These are phyloP conservation scores for Cymodocea nodosa DNA, from an alignment of 116 monocot species.

Conservation along the genomic window DNA sequence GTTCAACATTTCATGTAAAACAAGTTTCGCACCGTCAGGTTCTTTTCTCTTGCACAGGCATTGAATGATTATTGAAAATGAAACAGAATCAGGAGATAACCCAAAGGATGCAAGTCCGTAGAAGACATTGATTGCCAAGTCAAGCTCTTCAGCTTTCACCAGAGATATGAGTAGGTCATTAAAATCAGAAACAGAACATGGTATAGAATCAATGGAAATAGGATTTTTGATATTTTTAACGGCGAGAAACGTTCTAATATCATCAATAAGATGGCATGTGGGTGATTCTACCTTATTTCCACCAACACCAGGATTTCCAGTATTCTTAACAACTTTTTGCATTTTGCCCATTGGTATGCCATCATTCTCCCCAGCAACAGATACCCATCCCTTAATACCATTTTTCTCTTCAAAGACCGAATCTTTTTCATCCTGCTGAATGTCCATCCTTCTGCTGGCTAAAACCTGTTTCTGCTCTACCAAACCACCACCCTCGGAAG, in stretches of 20 bases:
- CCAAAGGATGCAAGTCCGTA: slow-evolving; percentile 19
- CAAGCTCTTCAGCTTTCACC: slow-evolving; percentile 29
- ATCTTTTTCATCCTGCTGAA: no score
- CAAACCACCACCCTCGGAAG: background rate
- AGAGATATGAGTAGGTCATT: slow-evolving; percentile 53
- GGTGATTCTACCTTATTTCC: background rate
- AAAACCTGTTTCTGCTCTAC: background rate
- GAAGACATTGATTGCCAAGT: slow-evolving; percentile 34
- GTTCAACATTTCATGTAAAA: slow-evolving; percentile 59
- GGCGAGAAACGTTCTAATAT: background rate
- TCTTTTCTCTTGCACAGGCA: slow-evolving; percentile 51
- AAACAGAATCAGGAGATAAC: slow-evolving; percentile 28
- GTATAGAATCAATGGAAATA: background rate
- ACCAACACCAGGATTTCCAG: background rate
- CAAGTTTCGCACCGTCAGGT: slow-evolving; percentile 39
- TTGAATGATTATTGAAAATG: slow-evolving; percentile 46
- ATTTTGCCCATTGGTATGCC: background rate
- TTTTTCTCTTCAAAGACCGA: no score
- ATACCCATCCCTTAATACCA: no score
- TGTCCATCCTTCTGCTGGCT: background rate
- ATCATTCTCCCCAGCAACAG: no score
- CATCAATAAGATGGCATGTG: background rate
- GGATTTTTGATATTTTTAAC: background rate
- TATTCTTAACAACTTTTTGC: background rate
- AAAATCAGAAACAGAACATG: slow-evolving; percentile 8